Conservation (phyloP, 108 stramenopile species). For the Asterionellopsis glacialis region DNA sequence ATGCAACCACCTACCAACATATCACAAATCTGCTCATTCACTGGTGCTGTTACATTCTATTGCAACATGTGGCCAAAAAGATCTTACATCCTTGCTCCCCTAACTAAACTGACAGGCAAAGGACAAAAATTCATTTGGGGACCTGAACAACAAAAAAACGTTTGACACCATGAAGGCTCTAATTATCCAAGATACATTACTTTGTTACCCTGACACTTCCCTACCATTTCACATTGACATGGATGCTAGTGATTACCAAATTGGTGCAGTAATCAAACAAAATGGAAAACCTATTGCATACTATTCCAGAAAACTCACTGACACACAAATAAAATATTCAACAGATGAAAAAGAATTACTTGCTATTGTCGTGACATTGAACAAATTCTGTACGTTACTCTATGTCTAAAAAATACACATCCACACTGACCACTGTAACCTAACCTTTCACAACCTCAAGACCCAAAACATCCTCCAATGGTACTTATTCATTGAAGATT, state of each 20-base stretch:
- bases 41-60: constrained; percentile 38
- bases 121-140: constrained; percentile 27
- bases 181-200: constrained; percentile 21
- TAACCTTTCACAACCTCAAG: constrained; percentile 22
- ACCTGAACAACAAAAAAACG: constrained; percentile 21
- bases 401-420: constrained; percentile 21
- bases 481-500: constrained; percentile 40
- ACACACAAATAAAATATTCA: constrained; percentile 17
- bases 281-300: constrained; percentile 21
- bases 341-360: constrained; percentile 20
- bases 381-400: constrained; percentile 24
- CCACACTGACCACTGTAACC: constrained; percentile 43
- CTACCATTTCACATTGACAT: constrained; percentile 32
- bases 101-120: constrained; percentile 22
- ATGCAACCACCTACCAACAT: constrained; percentile 18
- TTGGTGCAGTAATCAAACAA: too few relatives aligned
- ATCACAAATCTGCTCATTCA: constrained; percentile 26
- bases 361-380: constrained; percentile 19
- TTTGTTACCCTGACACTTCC: constrained; percentile 28
- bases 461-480: constrained; percentile 34
- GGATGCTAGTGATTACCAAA: constrained; percentile 30
- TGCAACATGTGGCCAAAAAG: constrained; percentile 38
- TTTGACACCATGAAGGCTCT: constrained; percentile 44
- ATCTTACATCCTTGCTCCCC: constrained; percentile 36
- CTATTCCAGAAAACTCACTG: constrained; percentile 4